Evolutionary conservation across 1,139 yeast genomes (phyloP), one percentile per base, ranked within the genome.

Genomic region (Yamadazyma trypodendri): DNA sequence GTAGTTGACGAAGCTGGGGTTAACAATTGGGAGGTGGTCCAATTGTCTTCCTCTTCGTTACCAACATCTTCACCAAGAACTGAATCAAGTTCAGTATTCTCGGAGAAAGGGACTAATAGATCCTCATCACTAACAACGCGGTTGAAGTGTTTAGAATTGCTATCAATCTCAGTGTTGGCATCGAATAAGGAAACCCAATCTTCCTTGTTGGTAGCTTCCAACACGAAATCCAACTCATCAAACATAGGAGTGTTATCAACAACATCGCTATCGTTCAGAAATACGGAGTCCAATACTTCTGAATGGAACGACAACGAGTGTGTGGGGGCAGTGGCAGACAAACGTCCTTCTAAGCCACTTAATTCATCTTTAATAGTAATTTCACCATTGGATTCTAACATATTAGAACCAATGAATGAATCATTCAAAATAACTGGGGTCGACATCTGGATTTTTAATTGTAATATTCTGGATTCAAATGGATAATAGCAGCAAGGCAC

Each of bases 181-280:
- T 72, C 79, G 51, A 81, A 81, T 42, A 81, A 65, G n/a, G 86
- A 72, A 31, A 75, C 75, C 88, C 88, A 81, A 54, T 75, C 75
- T 24, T 74, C 74, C 25, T 67, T 68, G 50, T 70, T 72, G 40
- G 65, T 60, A 40, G 76, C 74, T 41, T 69, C 75, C 40, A 69
- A 56, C 40, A 68, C 65, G 46, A 69, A 65, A 46, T 70, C 76
- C 46, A 69, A 67, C 40, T 76, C 78, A 48, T 69, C 81, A 63
- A 82, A 81, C 84, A 81, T 77, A 54, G 89, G 87, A 52, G 84
- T 72, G 33, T 75, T 68, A 40, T 72, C 72, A 35, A 67, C 70
- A 16, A 65, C 56, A 40, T 58, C 65, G 37, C 60, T 70, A 45
- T 68, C 74, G 45, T 70, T 65, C 52, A 73, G 67, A 54, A 82